phyloP scores from a whole-genome alignment of 352 stramenopile species.

The Thalassiosira oceanica region DNA sequence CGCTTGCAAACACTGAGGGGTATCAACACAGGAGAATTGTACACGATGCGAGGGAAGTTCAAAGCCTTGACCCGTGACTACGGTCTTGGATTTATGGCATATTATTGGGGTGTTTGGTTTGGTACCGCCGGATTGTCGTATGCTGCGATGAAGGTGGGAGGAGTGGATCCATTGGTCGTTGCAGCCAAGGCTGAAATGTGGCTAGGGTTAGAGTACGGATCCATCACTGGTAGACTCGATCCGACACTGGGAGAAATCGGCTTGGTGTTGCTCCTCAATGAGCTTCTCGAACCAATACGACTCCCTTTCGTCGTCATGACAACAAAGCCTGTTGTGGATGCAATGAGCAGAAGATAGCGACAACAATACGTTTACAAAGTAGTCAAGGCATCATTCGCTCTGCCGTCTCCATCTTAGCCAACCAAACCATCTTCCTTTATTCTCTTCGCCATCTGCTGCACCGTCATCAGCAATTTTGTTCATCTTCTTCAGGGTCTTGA shows the following conservation, averaged over 20 bases:
- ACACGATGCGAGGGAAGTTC: slow-evolving; percentile 72
- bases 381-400: not conserved
- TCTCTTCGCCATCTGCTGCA: slow-evolving; percentile 3
- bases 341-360: slow-evolving; percentile 49
- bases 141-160: slow-evolving; percentile 60
- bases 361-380: not conserved
- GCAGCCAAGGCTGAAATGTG: slow-evolving; percentile 56
- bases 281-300: slow-evolving; percentile 75
- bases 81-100: slow-evolving; percentile 71
- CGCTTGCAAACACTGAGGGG: slow-evolving; percentile 59
- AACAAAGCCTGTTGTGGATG: slow-evolving; percentile 76
- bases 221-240: slow-evolving; percentile 60
- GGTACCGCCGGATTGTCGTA: slow-evolving; percentile 60
- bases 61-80: slow-evolving; percentile 75
- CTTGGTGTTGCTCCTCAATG: slow-evolving; percentile 71
- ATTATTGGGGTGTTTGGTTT: slow-evolving; percentile 72
- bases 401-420: slow-evolving; percentile 23
- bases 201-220: slow-evolving; percentile 44
- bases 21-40: slow-evolving; percentile 80
- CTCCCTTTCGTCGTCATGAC: slow-evolving; percentile 77
- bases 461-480: not conserved
- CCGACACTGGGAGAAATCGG: slow-evolving; percentile 70
- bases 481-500: slow-evolving; percentile 36
- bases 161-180: slow-evolving; percentile 67
- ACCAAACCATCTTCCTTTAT: slow-evolving; percentile 32